These are phyloP conservation scores for Adansonia rubrostipa DNA, from an alignment of 441 rosid species.

Conservation along the genomic window DNA sequence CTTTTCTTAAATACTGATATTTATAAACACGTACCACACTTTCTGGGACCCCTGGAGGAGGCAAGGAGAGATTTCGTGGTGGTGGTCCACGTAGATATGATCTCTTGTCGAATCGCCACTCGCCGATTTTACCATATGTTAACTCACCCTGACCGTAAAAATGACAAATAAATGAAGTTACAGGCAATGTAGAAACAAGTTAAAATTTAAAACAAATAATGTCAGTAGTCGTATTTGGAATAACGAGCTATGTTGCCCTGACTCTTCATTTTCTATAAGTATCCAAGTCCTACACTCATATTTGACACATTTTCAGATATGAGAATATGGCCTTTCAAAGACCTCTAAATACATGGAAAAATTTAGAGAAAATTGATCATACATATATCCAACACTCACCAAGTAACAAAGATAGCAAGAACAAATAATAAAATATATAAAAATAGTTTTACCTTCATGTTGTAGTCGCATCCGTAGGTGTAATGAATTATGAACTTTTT, in stretches of 20 bases:
- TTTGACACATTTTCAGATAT: too few relatives aligned
- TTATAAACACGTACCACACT: constrained; percentile 62
- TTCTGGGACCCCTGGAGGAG: constrained; percentile 75
- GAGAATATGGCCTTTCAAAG: too few relatives aligned
- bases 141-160: constrained; percentile 55
- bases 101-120: constrained; percentile 84
- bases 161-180: constrained; percentile 13
- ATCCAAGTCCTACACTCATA: too few relatives aligned
- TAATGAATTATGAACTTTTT: constrained; percentile 70
- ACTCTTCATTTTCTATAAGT: too few relatives aligned
- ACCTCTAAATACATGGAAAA: too few relatives aligned
- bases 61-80: constrained; percentile 60
- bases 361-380: too few relatives aligned
- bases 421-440: not conserved
- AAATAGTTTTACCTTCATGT: constrained; percentile 53
- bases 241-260: not conserved
- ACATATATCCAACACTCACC: too few relatives aligned
- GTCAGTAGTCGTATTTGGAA: not conserved
- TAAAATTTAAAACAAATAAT: not conserved
- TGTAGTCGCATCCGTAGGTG: constrained; percentile 78
- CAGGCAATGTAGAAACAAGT: constrained; percentile 5
- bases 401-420: not conserved
- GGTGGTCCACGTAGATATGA: constrained; percentile 63
- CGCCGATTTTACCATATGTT: constrained; percentile 73
- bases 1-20: not conserved